Percentiles rank a stretch among this genome's conserved stretches.
phyloP scores from a whole-genome alignment of 2,329 filamentous ascomycete species.

The Leptographium flavum region DNA sequence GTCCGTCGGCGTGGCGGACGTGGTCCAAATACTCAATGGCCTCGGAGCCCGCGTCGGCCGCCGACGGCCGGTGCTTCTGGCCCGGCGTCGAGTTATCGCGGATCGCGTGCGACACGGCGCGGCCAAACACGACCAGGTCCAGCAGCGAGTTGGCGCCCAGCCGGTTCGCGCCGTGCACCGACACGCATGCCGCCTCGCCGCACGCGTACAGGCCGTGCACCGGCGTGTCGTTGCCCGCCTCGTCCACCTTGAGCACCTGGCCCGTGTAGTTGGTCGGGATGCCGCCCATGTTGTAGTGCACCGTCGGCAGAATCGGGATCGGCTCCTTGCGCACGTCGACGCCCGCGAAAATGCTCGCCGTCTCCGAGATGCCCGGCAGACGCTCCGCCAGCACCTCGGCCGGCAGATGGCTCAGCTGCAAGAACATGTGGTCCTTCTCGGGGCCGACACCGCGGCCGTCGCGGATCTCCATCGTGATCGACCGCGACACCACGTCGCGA shows the following conservation, averaged over 20 bases:
- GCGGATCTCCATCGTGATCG: constrained; percentile 96
- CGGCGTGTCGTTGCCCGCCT: constrained; percentile 76
- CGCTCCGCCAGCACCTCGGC: constrained; percentile 87
- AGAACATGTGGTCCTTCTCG: constrained; percentile 97
- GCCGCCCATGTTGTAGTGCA: constrained; percentile 99
- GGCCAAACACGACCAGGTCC: constrained; percentile 93
- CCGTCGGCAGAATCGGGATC: constrained; percentile 89
- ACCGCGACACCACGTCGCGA: constrained; percentile 91
- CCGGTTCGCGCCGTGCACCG: constrained; percentile 95
- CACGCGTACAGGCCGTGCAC: constrained; percentile 93
- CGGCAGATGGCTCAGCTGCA: constrained; percentile 91
- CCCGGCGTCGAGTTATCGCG: constrained; percentile 86
- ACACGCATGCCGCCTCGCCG: constrained; percentile 93
- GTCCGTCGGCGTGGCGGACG: constrained; percentile 68
- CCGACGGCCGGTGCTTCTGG: constrained; percentile 61
- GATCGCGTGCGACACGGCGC: constrained; percentile 93
- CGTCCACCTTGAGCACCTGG: constrained; percentile 83
- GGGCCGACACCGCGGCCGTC: constrained; percentile 93
- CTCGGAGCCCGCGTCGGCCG: constrained; percentile 76
- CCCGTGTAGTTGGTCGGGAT: constrained; percentile 96
- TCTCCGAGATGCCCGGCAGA: constrained; percentile 97
- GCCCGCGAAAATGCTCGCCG: constrained; percentile 90
- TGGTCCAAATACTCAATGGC: constrained; percentile 78
- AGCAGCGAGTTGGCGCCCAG: constrained; percentile 96
- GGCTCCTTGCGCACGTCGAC: constrained; percentile 96